Evolutionary conservation across 2,329 filamentous ascomycete species (phyloP), one percentile per base, ranked within the genome.

Genomic region (Rhynchosporium secalis): DNA sequence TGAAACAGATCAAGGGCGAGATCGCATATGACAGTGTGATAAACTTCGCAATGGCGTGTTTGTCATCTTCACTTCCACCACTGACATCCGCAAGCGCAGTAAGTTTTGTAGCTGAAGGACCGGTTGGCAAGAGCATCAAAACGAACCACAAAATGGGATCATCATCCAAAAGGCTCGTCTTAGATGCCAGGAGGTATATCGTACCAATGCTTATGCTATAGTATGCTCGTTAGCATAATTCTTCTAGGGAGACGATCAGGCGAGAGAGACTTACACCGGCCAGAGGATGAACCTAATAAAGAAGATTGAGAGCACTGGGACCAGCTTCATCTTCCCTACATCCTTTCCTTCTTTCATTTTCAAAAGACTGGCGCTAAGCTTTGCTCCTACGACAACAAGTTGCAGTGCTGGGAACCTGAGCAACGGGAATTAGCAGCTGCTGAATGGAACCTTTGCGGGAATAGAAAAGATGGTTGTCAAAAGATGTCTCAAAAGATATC

Each of bases 61-160:
- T 78, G 3, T 77, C 75, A 13, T 74, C 71, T 31, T 75, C 72
- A 1, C 71, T 69, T 1, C 72, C 74, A 26, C 75, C 72, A 63
- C 75, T 77, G 1, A 80, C 75, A 56, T 80, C 77, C 4, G 78
- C 73, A 26, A 80, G 67, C 1, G 77, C 75, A 10, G 78, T 76
- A 12, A 80, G 63, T 67, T 80, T 80, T 72, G 78, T 79, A 1
- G 78, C 79, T 3, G 77, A 75, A 12, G 78, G 78, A 0, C 79
- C 78, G 4, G 74, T 76, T 0, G 79, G 78, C 77, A 80, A 78
- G 31, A 80, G 62, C 77, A 97, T 89, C 60, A 97, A 81, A 15
- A 98, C 91, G 72, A 98, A 98, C 73, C 96, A 89, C 66, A 97
- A 77, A 55, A 98, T 90, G 0, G 95, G 91, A 69, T 96, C 86